Base-by-base conservation (phyloP, 768 basidiomycete genomes). In the Lyophyllum decastes region DNA sequence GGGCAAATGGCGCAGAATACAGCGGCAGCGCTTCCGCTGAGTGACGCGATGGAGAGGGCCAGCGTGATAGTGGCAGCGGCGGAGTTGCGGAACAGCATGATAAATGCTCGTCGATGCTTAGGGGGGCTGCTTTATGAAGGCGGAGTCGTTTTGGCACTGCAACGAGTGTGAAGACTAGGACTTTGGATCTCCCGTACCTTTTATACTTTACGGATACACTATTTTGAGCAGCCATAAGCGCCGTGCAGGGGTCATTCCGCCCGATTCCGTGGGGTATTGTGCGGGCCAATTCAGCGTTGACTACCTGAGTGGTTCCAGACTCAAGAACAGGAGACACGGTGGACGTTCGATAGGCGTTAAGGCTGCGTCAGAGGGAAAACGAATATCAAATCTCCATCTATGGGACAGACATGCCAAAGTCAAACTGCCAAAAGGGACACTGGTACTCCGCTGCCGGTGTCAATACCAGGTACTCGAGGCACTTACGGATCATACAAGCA, bases 1-100 rank as follows among this genome's bases (percentile, higher is more conserved):
- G 57, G 57, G 54, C 61, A 62, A 35, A 56, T 21, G 1, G 54
- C 61, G 38, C 61, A 62, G 54, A 21, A 38, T 11, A 62, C 48
- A 19, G 61, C 61, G 2, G 30, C 48, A 24, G 45, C 46, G 43
- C 48, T 52, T 2, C 47, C 41, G 12, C 43, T 43, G 19, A 45
- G 8, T 5, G 43, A 33, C 6, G n/a, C 12, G 22, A 51, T 14
- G 21, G 33, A 24, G n/a, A 54, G 49, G 2, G 34, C 35, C 2
- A 50, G 49, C 2, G 49, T 19, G 4, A 34, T 4, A 24, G 49
- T 35, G 14, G 47, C 30, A 6, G 26, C 47, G 4, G 47, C 30
- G 26, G 26, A 17, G 26, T n/a, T n/a, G n/a, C 47, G 47, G 27
- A 47, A 47, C 2, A 47, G 46, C 46, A 47, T 47, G 2, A 17